Percentiles rank a stretch among this genome's conserved stretches.
Evolutionary conservation across 352 stramenopile species (phyloP).

Genomic region (Globisporangium perplexum): DNA sequence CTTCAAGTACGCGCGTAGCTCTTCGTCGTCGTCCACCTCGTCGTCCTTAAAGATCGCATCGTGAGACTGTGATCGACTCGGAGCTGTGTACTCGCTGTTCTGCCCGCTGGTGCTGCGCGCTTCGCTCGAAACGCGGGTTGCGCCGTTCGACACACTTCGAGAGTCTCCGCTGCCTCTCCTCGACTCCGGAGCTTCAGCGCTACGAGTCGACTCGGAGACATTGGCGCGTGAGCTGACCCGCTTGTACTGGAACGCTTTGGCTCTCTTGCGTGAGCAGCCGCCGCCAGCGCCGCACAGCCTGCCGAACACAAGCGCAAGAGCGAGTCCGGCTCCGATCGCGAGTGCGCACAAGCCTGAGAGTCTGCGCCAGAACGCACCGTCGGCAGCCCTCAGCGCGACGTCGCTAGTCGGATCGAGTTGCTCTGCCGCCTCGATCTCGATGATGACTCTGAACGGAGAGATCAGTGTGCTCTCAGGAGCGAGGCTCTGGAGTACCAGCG

Average conservation of each 20-base stretch:
- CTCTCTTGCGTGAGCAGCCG: slow-evolving; percentile 8
- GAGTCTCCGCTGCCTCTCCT: neutral
- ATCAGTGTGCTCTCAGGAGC: neutral
- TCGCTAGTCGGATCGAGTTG: neutral
- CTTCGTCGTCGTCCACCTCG: slow-evolving; percentile 25
- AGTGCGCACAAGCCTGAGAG: slow-evolving; percentile 16
- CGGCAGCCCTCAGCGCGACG: slow-evolving; percentile 3
- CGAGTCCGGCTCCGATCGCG: slow-evolving; percentile 1
- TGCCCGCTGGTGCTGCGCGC: no score
- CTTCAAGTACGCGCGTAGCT: slow-evolving; percentile 35
- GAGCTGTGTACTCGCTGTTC: no score
- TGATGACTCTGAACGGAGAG: neutral
- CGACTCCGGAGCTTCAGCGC: neutral
- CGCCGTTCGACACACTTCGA: neutral
- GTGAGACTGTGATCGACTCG: neutral
- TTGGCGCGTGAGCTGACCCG: slow-evolving; percentile 18
- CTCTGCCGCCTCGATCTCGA: slow-evolving; percentile 7
- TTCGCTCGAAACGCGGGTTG: no score
- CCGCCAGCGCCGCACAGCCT: slow-evolving; percentile 12
- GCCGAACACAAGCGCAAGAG: slow-evolving; percentile 17
- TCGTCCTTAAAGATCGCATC: slow-evolving; percentile 7
- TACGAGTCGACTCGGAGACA: slow-evolving; percentile 5
- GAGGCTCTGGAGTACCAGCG: slow-evolving; percentile 5
- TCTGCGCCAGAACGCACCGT: slow-evolving; percentile 22
- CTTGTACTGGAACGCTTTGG: slow-evolving; percentile 48